Conservation (phyloP, 1,284 basidiomycete genomes). For the Ceratobasidium papillatum region DNA sequence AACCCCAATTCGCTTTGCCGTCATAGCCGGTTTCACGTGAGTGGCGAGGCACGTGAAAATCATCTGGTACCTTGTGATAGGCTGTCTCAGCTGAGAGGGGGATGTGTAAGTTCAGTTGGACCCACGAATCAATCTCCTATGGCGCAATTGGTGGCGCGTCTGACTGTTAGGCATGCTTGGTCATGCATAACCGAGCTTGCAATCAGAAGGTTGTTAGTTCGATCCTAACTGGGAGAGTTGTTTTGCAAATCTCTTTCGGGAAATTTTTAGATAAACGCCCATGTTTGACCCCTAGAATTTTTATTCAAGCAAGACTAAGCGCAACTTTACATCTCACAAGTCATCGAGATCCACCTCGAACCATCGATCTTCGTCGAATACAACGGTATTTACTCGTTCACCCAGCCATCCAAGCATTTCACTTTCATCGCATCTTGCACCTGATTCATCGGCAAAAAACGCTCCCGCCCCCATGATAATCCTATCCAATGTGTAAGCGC, state of each 20-base stretch:
- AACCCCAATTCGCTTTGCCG: background rate
- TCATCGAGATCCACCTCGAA: no score
- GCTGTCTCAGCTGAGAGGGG: background rate
- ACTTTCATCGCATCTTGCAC: no score
- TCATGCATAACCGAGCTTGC: background rate
- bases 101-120: background rate
- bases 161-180: conserved; percentile 19
- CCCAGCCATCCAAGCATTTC: no score
- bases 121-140: background rate
- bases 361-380: no score
- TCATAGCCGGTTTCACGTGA: conserved; percentile 22
- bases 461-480: background rate
- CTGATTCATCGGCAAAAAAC: background rate
- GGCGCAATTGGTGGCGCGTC: conserved; percentile 37
- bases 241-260: background rate
- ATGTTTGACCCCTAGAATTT: no score
- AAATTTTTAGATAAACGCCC: no score
- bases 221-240: conserved; percentile 32
- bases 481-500: background rate
- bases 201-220: conserved; percentile 37
- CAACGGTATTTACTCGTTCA: no score
- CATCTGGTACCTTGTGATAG: conserved; percentile 2
- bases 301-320: no score
- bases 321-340: no score
- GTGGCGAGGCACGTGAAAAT: background rate